Base-by-base conservation (phyloP, 345 rosid species). In the Sonneratia alba region DNA sequence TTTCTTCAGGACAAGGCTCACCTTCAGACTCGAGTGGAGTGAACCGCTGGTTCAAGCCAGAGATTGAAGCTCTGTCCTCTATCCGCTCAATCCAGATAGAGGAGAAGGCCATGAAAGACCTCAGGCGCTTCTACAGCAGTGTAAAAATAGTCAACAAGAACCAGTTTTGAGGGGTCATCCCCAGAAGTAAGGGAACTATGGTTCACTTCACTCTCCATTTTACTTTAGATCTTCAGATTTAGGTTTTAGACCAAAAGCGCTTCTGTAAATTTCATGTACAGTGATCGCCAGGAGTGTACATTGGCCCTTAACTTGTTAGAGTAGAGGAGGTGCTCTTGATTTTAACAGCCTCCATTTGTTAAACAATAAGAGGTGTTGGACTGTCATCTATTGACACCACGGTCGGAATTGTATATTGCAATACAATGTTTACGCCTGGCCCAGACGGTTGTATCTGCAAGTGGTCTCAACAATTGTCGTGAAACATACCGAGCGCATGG, bases 11-110 rank as follows among this genome's bases (percentile, higher is more conserved):
- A 73, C 97, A 86, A 76, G 96, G 91, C 14, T 95, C 93, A 0
- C 97, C 99, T 3, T 90, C 97, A 32, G 99, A 95, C 48, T 77
- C 96, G 51, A 82, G 93, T 24, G 97, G 87, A 51, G 75, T 83
- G 80, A 95, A 85, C 79, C 87, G 97, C 65, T 95, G 99, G 99
- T 92, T 86, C 86, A 95, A 85, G 81, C 97, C 96, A 5, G 99
- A 95, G 75, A 70, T 77, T 0, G 89, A 87, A 66, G 62, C 87
- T 48, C 85, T 92, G 6, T 90, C 99, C 16, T 84, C 97, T 6
- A 83, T 95, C 53, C 89, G 97, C 1, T 90, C 97, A 0, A 95
- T 95, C 73, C 97, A 95, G 84, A 88, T 92, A 0, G 99, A 95
- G 80, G 99, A 92, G 81, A 90, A 81, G 84, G 99, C 97, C 27